Percentiles rank a stretch among this genome's conserved stretches.
Conservation (phyloP, 768 basidiomycete genomes). For the Kwoniella bestiolae region DNA sequence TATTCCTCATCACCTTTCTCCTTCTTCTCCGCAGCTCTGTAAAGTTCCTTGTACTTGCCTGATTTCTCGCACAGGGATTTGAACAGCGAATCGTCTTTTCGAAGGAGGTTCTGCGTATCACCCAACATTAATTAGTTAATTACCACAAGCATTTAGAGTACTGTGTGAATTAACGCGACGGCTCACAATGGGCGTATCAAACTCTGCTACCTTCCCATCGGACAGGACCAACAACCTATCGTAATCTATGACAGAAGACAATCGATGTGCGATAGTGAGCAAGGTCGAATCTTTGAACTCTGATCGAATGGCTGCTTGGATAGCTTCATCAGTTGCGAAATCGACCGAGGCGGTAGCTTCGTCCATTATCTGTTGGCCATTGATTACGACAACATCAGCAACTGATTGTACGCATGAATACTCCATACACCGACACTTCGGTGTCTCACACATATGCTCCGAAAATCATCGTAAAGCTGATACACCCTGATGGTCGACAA, state of each 20-base stretch:
- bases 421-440: no score
- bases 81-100: slow-evolving; percentile 50
- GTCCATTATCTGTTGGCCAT: slow-evolving; percentile 50
- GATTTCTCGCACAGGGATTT: slow-evolving; percentile 54
- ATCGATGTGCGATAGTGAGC: slow-evolving; percentile 56
- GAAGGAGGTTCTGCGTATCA: slow-evolving; percentile 41
- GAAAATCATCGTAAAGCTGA: no score
- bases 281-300: slow-evolving; percentile 54
- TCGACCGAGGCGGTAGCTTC: slow-evolving; percentile 57
- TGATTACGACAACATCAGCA: neutral
- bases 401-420: no score
- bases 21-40: slow-evolving; percentile 51
- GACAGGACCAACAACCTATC: slow-evolving; percentile 57
- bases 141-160: no score
- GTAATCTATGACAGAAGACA: slow-evolving; percentile 56
- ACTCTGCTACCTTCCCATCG: slow-evolving; percentile 56
- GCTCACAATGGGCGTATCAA: slow-evolving; percentile 55
- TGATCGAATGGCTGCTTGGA: slow-evolving; percentile 56
- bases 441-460: no score
- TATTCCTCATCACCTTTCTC: slow-evolving; percentile 24
- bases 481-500: no score
- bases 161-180: no score
- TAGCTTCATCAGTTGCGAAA: slow-evolving; percentile 55
- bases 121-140: no score
- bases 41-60: slow-evolving; percentile 54